Conservation (phyloP, 1,284 basidiomycete genomes). For the Fomitopsis pinicola region DNA sequence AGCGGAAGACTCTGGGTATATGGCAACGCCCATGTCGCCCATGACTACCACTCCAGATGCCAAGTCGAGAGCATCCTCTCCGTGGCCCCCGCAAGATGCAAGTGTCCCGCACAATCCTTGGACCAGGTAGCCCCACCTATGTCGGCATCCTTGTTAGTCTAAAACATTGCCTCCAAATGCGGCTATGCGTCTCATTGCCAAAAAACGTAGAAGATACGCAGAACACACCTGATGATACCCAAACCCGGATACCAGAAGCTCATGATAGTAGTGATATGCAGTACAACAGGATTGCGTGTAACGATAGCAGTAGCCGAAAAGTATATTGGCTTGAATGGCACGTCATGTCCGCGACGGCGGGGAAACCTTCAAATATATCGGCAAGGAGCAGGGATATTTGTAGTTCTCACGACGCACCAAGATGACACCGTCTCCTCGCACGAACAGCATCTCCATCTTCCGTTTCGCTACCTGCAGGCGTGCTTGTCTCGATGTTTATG, state of each 20-base stretch:
- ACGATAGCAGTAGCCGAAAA: constrained; percentile 25
- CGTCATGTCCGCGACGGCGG: constrained; percentile 58
- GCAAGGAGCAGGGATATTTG: neutral
- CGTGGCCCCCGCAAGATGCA: neutral
- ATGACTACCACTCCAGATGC: neutral
- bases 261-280: neutral
- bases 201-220: constrained; percentile 2
- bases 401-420: constrained; percentile 51
- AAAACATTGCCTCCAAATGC: neutral
- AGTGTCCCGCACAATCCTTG: neutral
- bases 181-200: neutral
- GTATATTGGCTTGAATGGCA: constrained; percentile 27
- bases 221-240: constrained; percentile 3
- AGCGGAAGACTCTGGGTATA: neutral
- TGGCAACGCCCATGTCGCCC: neutral
- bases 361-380: constrained; percentile 51
- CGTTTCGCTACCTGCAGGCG: constrained; percentile 78
- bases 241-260: neutral
- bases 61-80: constrained; percentile 3
- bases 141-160: neutral
- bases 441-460: constrained; percentile 97
- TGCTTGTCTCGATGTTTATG: neutral
- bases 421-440: constrained; percentile 93
- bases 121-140: neutral
- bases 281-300: constrained; percentile 8